phyloP scores from a whole-genome alignment of 495 filamentous ascomycete species.

The Penicillium mononematosum region DNA sequence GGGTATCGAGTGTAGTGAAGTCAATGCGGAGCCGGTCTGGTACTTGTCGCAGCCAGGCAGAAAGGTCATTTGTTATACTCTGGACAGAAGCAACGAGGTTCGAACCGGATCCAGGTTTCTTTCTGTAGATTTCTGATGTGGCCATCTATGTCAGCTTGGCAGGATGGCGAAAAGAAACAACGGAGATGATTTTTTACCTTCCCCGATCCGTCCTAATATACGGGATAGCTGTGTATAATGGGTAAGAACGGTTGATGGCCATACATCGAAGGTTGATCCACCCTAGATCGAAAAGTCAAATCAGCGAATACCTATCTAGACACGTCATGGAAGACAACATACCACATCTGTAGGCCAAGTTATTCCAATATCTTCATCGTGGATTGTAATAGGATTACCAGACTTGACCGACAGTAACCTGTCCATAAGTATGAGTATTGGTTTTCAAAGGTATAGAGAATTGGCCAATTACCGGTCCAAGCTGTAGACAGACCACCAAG shows the following conservation, averaged over 20 bases:
- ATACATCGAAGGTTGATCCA: slow-evolving; percentile 31
- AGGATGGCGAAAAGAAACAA: no score
- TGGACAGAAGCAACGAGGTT: slow-evolving; percentile 47
- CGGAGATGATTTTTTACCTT: slow-evolving; percentile 20
- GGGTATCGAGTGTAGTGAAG: slow-evolving; percentile 36
- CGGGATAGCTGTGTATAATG: slow-evolving; percentile 48
- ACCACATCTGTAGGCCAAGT: slow-evolving; percentile 36
- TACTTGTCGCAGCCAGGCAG: slow-evolving; percentile 40
- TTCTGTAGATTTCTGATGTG: slow-evolving; percentile 44
- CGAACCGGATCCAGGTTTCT: slow-evolving; percentile 42
- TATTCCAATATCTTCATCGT: slow-evolving; percentile 51
- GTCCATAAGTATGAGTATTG: background rate
- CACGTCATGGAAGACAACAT: slow-evolving; percentile 14
- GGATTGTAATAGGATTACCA: slow-evolving; percentile 50
- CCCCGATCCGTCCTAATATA: slow-evolving; percentile 45
- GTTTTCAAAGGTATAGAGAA: background rate
- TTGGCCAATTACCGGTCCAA: slow-evolving; percentile 36
- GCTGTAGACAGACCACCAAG: slow-evolving; percentile 56
- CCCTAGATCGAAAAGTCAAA: slow-evolving; percentile 22
- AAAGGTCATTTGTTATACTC: slow-evolving; percentile 43
- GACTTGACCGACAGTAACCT: slow-evolving; percentile 49
- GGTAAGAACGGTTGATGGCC: slow-evolving; percentile 46
- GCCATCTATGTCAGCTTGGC: background rate
- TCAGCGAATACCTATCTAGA: background rate
- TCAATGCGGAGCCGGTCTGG: slow-evolving; percentile 46